Evolutionary conservation across 441 rosid genomes (phyloP), one percentile per base, ranked within the genome.

Genomic region (Populus tomentosa): DNA sequence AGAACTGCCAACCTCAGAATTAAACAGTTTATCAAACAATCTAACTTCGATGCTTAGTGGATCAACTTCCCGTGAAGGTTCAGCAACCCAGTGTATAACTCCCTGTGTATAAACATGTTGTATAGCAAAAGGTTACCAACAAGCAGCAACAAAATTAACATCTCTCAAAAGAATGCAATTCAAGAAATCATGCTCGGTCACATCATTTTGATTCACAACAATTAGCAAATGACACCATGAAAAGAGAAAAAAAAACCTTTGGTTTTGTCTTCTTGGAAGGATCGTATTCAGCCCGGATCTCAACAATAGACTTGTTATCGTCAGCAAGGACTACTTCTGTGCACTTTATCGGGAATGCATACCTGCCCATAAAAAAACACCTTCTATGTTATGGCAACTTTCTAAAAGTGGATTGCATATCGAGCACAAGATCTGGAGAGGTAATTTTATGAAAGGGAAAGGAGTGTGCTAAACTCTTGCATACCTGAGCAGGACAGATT

Each of bases 61-160:
- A 67, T 89, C 80, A 71, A 81, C 83, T 68, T 92, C 95, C 0
- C 86, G 82, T 23, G 89, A 88, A 75, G 96, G 81, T 80, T 89
- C 91, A 82, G 95, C 81, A 26, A 94, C 98, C 99, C 98, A 96
- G 78, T 94, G 98, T 72, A 94, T 93, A 84, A 94, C 98, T 32
- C 99, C 99, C 98, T 96, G 81, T 3, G 67, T 21, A 38, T 56
- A 11, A 30, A n/a, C 28, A 50, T 40, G 36, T 62, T 7, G 50
- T 5, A 72, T n/a, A 46, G 20, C 2, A 38, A 56, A 68, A 40
- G 56, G 26, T 35, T 16, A 46, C 53, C 73, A 79, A 65, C 30
- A 61, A 67, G 70, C 50, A 76, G 42, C 61, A 21, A 23, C 2
- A 10, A 50, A 46, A 46, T 46, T 46, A 46, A 14, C 56, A 46